Conservation (phyloP, 1,139 yeast species). For the Eremothecium gossypii region DNA sequence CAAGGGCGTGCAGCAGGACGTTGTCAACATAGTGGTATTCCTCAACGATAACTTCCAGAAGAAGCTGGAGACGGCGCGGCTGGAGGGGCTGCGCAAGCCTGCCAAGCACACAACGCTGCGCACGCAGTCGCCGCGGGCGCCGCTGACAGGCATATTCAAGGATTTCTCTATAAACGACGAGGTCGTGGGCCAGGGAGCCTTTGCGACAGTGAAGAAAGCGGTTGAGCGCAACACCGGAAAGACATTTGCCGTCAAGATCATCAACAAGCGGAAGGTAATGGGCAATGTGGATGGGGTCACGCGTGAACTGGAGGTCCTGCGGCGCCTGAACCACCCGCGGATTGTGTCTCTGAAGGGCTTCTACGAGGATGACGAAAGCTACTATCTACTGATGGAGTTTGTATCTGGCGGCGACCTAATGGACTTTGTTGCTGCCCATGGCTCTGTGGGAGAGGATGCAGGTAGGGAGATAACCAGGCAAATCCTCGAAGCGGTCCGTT, state of each 20-base stretch:
- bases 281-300: conserved; percentile 78
- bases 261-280: conserved; percentile 69
- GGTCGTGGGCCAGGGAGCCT: conserved; percentile 92
- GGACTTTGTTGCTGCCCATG: conserved; percentile 90
- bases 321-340: conserved; percentile 71
- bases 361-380: conserved; percentile 71
- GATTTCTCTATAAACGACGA: conserved; percentile 75
- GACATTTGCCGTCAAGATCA: conserved; percentile 82
- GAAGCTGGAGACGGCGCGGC: conserved; percentile 14
- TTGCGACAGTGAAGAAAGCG: conserved; percentile 90
- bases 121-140: conserved; percentile 12
- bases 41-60: conserved; percentile 35
- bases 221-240: conserved; percentile 78
- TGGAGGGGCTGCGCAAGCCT: conserved; percentile 8
- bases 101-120: background rate
- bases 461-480: conserved; percentile 80
- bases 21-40: conserved; percentile 62
- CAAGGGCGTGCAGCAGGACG: conserved; percentile 73
- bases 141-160: conserved; percentile 45
- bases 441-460: conserved; percentile 84
- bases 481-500: conserved; percentile 71
- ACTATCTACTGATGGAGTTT: conserved; percentile 88
- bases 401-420: conserved; percentile 96
- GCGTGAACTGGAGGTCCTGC: conserved; percentile 72
- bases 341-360: conserved; percentile 76